These are phyloP conservation scores for Nasturtium officinale DNA, from an alignment of 345 rosid genomes.

Conservation along the genomic window DNA sequence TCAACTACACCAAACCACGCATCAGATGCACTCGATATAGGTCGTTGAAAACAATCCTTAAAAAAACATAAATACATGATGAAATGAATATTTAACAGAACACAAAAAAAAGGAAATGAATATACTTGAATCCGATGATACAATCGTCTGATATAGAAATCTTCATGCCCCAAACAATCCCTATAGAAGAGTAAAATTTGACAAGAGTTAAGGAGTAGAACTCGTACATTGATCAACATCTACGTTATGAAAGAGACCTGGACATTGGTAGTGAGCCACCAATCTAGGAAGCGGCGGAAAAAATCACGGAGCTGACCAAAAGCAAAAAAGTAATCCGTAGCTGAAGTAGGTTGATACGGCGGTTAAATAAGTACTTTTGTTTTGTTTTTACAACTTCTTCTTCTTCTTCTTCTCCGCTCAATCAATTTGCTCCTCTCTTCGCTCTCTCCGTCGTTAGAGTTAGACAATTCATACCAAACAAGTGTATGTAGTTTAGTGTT, in stretches of 20 bases:
- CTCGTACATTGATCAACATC: background rate
- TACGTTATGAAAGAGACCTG: constrained; percentile 40
- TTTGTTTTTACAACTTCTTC: too few relatives aligned
- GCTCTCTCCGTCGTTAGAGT: constrained; percentile 9
- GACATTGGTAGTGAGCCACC: constrained; percentile 53
- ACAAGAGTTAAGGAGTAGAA: background rate
- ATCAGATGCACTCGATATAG: constrained; percentile 81
- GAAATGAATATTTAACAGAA: background rate
- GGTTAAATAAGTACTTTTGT: constrained; percentile 67
- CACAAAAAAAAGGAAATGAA: background rate
- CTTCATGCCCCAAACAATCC: constrained; percentile 87
- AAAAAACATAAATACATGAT: background rate
- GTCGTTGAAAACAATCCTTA: constrained; percentile 84
- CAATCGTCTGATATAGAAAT: constrained; percentile 78
- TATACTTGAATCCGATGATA: constrained; percentile 83
- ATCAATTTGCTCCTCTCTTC: background rate
- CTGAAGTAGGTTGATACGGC: constrained; percentile 72
- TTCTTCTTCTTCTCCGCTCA: background rate
- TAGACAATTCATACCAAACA: background rate
- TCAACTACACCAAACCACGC: constrained; percentile 83
- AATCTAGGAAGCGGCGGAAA: constrained; percentile 61
- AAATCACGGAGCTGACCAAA: constrained; percentile 78
- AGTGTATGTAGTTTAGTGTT: background rate
- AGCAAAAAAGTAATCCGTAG: constrained; percentile 68
- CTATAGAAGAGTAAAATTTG: constrained; percentile 32